Base-by-base conservation (phyloP, 2,329 filamentous ascomycete species). In the Escovopsis sp. region DNA sequence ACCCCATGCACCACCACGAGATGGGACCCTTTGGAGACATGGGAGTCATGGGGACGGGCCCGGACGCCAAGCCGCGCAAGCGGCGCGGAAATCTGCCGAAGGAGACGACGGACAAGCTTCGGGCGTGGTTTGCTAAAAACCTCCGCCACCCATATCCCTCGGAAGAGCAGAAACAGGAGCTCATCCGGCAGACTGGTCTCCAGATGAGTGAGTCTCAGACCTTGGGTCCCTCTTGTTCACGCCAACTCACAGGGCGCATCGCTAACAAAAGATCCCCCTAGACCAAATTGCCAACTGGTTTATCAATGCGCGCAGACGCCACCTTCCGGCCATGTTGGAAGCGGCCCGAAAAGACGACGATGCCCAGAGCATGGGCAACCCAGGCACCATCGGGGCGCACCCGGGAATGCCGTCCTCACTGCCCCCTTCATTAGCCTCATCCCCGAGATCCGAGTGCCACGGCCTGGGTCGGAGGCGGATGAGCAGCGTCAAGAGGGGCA, bases 51-150 rank as follows among this genome's bases (percentile, higher is more conserved):
- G 53, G 58, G 7, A 44, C 57, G 36, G 52, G 50, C 14, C 57
- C 52, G 3, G 67, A 70, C 38, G 58, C 50, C 39, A 72, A 68
- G 51, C 65, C 65, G 44, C 60, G 72, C 23, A 77, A 74, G 53
- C 68, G 85, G 35, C 70, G 86, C 27, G 86, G 86, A 2, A 94
- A 94, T 49, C 65, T 94, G 3, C 86, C 86, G n/a, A 92, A 92
- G 51, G 80, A 86, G 36, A 83, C 84, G 0, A 94, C 85, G 0
- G 81, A 87, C 51, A 77, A 82, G 44, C 64, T 94, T 28, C 73
- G 81, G 36, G 64, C 72, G 1, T 94, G 86, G 86, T 87, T 92
- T 44, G 58, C 76, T 35, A 66, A 68, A n/a, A 80, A 90, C 54
- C 57, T 86, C 7, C 66, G 76, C 40, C 84, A 90, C 49, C 84